phyloP scores from a whole-genome alignment of 2,329 filamentous ascomycete genomes.

The Trichophyton rubrum region DNA sequence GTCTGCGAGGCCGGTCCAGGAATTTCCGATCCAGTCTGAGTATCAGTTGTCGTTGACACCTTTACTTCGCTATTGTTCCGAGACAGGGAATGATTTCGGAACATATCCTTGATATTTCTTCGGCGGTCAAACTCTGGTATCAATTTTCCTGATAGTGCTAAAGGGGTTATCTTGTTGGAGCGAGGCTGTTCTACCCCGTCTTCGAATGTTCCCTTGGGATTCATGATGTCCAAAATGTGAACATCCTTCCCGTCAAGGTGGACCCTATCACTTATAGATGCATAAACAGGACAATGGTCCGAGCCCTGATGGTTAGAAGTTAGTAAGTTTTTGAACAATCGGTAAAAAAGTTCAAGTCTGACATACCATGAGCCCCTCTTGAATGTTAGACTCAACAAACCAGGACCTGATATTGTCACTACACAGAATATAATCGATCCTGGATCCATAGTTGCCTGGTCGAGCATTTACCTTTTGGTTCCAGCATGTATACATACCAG shows the following conservation, averaged over 20 bases:
- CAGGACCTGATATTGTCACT: slow-evolving; percentile 65
- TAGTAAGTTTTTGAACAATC: slow-evolving; percentile 14
- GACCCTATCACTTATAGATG: slow-evolving; percentile 54
- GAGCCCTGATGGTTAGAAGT: slow-evolving; percentile 47
- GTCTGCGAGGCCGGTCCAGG: background rate
- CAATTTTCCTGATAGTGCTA: slow-evolving; percentile 66
- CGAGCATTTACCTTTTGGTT: slow-evolving; percentile 88
- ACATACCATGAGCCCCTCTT: slow-evolving; percentile 65
- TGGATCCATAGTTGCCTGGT: slow-evolving; percentile 83
- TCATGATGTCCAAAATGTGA: slow-evolving; percentile 61
- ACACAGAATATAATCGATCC: slow-evolving; percentile 89
- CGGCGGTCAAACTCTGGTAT: slow-evolving; percentile 81
- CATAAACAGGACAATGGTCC: slow-evolving; percentile 91
- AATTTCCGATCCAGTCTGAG: background rate
- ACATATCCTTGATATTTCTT: slow-evolving; percentile 87
- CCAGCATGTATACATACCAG: slow-evolving; percentile 96
- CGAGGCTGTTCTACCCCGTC: slow-evolving; percentile 56
- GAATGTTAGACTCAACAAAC: slow-evolving; percentile 73
- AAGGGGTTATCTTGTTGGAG: slow-evolving; percentile 48
- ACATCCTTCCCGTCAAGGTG: slow-evolving; percentile 37
- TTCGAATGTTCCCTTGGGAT: slow-evolving; percentile 58
- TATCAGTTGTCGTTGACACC: slow-evolving; percentile 17
- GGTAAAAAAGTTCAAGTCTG: background rate
- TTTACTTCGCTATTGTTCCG: slow-evolving; percentile 37
- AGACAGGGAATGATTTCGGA: slow-evolving; percentile 27